Conservation (phyloP, 225 moss, liverwort and hornwort species). For the Marchantia paleacea region DNA sequence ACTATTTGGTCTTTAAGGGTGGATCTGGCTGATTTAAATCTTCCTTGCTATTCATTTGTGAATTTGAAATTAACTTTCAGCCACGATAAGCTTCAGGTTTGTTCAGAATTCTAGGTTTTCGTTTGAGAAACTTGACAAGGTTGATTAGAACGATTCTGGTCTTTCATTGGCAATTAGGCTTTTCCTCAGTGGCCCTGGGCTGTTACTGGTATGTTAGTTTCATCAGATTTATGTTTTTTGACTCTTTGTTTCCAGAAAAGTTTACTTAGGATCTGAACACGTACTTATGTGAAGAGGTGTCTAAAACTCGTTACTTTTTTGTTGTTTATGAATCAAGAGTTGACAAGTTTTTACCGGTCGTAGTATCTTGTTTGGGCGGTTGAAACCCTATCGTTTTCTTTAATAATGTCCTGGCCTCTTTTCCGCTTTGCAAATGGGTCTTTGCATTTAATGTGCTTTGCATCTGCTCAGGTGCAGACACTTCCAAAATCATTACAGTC, state of each 20-base stretch:
- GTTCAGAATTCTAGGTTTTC: slow-evolving; percentile 20
- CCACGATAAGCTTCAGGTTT: neutral
- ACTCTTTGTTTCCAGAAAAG: too few species aligned
- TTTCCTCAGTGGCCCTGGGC: slow-evolving; percentile 83
- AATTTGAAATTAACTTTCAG: neutral
- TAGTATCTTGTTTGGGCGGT: too few species aligned
- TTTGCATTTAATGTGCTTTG: neutral
- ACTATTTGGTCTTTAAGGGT: neutral
- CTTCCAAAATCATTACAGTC: slow-evolving; percentile 66
- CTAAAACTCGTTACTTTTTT: too few species aligned
- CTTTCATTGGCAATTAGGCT: slow-evolving; percentile 76
- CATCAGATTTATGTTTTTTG: too few species aligned
- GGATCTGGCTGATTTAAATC: neutral
- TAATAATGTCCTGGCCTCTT: neutral
- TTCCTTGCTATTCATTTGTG: neutral
- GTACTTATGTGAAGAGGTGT: too few species aligned
- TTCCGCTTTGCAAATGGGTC: neutral
- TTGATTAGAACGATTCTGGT: slow-evolving; percentile 47
- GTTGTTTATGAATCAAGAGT: too few species aligned
- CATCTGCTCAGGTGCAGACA: slow-evolving; percentile 62
- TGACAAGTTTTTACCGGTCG: too few species aligned
- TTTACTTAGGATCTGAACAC: too few species aligned
- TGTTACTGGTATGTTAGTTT: slow-evolving; percentile 67
- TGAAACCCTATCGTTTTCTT: too few species aligned
- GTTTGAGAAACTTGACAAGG: slow-evolving; percentile 33